Percentiles rank a stretch among this genome's conserved stretches.
Evolutionary conservation across 495 filamentous ascomycete genomes (phyloP).

Genomic region (Aspergillus coremiiformis): DNA sequence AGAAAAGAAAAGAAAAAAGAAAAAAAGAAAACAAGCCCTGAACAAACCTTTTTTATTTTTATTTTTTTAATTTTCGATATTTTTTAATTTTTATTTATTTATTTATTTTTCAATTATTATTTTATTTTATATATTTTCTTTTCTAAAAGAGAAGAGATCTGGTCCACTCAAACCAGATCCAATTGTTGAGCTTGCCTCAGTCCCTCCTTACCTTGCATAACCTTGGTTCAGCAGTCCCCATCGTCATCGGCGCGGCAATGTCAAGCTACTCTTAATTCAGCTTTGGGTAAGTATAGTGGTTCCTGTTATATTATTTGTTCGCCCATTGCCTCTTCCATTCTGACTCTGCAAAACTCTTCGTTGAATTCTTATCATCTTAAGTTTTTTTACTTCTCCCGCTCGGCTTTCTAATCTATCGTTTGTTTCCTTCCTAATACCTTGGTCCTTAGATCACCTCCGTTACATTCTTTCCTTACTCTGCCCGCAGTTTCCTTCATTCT

Average conservation of each 20-base stretch:
- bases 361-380: neutral
- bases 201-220: slow-evolving; percentile 24
- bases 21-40: slow-evolving; percentile 4
- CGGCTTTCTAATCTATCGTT: neutral
- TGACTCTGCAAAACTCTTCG: neutral
- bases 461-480: neutral
- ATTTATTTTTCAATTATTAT: neutral
- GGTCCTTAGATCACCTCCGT: slow-evolving; percentile 1
- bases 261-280: slow-evolving; percentile 18
- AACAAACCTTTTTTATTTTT: neutral
- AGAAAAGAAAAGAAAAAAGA: slow-evolving; percentile 5
- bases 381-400: neutral
- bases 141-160: slow-evolving; percentile 13
- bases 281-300: slow-evolving; percentile 8
- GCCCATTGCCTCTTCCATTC: slow-evolving; percentile 10
- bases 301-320: slow-evolving; percentile 13
- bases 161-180: slow-evolving; percentile 18
- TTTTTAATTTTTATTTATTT: neutral
- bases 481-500: neutral
- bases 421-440: slow-evolving; percentile 3
- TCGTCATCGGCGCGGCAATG: slow-evolving; percentile 25
- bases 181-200: slow-evolving; percentile 20
- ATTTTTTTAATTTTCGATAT: neutral
- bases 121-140: neutral
- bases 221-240: slow-evolving; percentile 27